phyloP scores from a whole-genome alignment of 176 grass and related monocot genomes.

The Carex littledalei region DNA sequence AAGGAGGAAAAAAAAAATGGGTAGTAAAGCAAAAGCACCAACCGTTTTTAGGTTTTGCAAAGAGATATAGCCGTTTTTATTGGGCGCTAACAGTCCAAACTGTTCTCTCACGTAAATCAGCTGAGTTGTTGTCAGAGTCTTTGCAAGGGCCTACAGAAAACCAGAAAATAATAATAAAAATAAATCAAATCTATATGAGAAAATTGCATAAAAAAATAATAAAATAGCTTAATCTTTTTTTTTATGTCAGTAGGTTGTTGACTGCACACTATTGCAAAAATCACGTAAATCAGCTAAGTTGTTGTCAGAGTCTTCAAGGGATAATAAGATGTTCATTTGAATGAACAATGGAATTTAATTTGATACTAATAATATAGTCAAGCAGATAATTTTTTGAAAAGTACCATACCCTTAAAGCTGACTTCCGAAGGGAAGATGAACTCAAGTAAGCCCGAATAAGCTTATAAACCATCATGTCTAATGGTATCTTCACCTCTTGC shows the following conservation, averaged over 20 bases:
- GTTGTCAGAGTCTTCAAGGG: too few relatives aligned
- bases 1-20: background rate
- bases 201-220: background rate
- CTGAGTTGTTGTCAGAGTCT: slow-evolving; percentile 74
- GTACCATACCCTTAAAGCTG: slow-evolving; percentile 84
- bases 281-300: too few relatives aligned
- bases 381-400: background rate
- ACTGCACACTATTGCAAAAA: background rate
- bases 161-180: background rate
- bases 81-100: slow-evolving; percentile 77
- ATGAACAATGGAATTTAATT: background rate
- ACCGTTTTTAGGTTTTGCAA: slow-evolving; percentile 95
- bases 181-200: background rate
- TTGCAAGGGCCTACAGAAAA: slow-evolving; percentile 77
- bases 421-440: slow-evolving; percentile 90
- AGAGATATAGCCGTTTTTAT: slow-evolving; percentile 92
- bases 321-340: background rate
- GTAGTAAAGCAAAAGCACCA: slow-evolving; percentile 17
- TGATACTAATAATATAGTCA: background rate
- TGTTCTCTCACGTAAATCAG: slow-evolving; percentile 88
- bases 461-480: slow-evolving; percentile 98
- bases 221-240: background rate
- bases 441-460: slow-evolving; percentile 88
- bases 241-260: background rate
- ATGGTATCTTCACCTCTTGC: slow-evolving; percentile 80